Conservation (phyloP, 345 rosid genomes). For the Streptanthus diversifolius region DNA sequence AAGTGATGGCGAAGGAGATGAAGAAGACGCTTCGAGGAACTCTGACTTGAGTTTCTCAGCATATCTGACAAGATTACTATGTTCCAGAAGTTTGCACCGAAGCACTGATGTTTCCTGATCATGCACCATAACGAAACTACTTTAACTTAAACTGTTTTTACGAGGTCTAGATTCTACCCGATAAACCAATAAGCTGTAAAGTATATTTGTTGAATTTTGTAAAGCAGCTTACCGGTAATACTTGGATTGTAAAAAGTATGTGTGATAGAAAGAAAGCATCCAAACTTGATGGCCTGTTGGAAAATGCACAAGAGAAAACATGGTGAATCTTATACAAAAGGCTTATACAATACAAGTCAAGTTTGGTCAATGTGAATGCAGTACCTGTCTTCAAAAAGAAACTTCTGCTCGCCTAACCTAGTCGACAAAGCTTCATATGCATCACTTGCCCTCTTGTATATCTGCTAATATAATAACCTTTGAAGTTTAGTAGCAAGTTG, state of each 20-base stretch:
- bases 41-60: slow-evolving; percentile 63
- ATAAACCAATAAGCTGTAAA: not conserved
- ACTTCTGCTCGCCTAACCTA: slow-evolving; percentile 65
- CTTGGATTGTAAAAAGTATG: slow-evolving; percentile 65
- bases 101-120: slow-evolving; percentile 68
- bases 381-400: slow-evolving; percentile 74
- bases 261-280: slow-evolving; percentile 76
- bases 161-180: not conserved
- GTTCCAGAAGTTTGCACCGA: slow-evolving; percentile 56
- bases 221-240: slow-evolving; percentile 68
- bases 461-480: slow-evolving; percentile 41
- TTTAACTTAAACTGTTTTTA: not conserved
- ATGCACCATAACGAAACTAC: not conserved
- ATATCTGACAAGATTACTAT: slow-evolving; percentile 56
- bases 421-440: slow-evolving; percentile 81
- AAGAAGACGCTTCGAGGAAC: slow-evolving; percentile 50
- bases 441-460: slow-evolving; percentile 61
- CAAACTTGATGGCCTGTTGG: slow-evolving; percentile 79
- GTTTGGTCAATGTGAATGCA: not conserved
- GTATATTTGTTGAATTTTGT: not conserved
- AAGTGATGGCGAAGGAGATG: slow-evolving; percentile 50
- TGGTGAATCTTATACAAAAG: not conserved
- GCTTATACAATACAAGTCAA: not conserved
- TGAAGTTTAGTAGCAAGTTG: not conserved
- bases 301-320: not conserved